Percentiles rank a stretch among this genome's conserved stretches.
phyloP scores from a whole-genome alignment of 345 rosid species.

The Gossypium ekmanianum region DNA sequence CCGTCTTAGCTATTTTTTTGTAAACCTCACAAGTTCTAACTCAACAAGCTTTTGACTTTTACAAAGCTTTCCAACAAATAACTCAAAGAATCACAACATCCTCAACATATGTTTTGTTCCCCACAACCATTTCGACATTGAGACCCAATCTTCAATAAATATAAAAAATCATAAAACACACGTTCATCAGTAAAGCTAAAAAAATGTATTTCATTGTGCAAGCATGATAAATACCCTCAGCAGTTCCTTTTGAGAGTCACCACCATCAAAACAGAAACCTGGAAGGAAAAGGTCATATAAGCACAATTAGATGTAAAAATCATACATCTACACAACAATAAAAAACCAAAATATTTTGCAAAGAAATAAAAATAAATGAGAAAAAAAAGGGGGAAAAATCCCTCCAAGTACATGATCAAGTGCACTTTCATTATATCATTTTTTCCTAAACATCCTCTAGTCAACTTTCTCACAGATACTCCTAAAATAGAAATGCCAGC shows the following conservation, averaged over 20 bases:
- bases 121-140: neutral
- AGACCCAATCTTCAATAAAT: neutral
- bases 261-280: neutral
- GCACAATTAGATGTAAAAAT: neutral
- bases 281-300: neutral
- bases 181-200: neutral
- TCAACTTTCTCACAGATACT: neutral
- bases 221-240: neutral
- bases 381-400: neutral
- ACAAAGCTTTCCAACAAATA: slow-evolving; percentile 11
- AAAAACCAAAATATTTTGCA: neutral
- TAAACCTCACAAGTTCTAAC: slow-evolving; percentile 16
- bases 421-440: neutral
- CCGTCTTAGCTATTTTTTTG: slow-evolving; percentile 62
- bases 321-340: neutral
- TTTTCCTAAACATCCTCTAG: neutral
- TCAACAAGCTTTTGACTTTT: slow-evolving; percentile 12
- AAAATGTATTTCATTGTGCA: neutral
- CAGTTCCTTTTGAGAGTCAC: neutral
- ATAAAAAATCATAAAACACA: neutral
- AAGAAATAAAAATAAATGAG: neutral
- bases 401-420: neutral
- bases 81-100: slow-evolving; percentile 5
- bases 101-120: neutral
- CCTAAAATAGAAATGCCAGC: neutral